A percentile compares a stretch with the other conserved stretches of the same genome.
Evolutionary conservation across 257 asterid genomes (phyloP).

Genomic region (Cinchona pubescens): DNA sequence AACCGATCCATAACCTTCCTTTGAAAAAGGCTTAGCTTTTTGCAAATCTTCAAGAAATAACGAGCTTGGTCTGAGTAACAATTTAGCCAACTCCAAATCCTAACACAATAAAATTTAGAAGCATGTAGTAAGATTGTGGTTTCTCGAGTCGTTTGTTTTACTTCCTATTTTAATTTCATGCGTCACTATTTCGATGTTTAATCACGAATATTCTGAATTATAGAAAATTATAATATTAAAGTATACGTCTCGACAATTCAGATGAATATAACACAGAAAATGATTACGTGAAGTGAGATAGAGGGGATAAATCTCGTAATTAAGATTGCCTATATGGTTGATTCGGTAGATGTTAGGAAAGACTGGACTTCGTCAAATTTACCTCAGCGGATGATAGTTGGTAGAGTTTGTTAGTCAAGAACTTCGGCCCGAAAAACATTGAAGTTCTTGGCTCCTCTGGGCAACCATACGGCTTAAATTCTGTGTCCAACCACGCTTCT

Average conservation of each 20-base stretch:
- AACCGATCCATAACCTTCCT: constrained; percentile 22
- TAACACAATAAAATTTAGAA: background rate
- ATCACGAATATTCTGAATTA: too few species aligned
- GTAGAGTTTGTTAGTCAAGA: constrained; percentile 13
- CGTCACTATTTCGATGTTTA: too few species aligned
- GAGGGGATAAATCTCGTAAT: too few species aligned
- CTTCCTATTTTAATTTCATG: too few species aligned
- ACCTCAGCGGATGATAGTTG: constrained; percentile 19
- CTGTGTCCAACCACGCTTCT: constrained; percentile 20
- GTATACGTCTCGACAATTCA: too few species aligned
- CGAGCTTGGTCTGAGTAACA: constrained; percentile 16
- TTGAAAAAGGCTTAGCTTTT: constrained; percentile 6
- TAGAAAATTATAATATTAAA: too few species aligned
- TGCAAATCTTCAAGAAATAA: constrained; percentile 8
- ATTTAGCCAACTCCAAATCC: constrained; percentile 19
- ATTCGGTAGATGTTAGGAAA: background rate
- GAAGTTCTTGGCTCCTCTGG: background rate
- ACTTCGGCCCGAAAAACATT: constrained; percentile 12
- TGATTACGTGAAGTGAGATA: too few species aligned
- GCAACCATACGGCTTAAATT: constrained; percentile 1
- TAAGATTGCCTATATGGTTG: too few species aligned
- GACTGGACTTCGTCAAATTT: background rate
- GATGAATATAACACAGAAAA: too few species aligned
- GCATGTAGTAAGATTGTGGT: too few species aligned
- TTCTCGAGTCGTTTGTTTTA: too few species aligned